Evolutionary conservation across 441 rosid genomes (phyloP), one percentile per base, ranked within the genome.

Genomic region (Lagerstroemia fauriei): DNA sequence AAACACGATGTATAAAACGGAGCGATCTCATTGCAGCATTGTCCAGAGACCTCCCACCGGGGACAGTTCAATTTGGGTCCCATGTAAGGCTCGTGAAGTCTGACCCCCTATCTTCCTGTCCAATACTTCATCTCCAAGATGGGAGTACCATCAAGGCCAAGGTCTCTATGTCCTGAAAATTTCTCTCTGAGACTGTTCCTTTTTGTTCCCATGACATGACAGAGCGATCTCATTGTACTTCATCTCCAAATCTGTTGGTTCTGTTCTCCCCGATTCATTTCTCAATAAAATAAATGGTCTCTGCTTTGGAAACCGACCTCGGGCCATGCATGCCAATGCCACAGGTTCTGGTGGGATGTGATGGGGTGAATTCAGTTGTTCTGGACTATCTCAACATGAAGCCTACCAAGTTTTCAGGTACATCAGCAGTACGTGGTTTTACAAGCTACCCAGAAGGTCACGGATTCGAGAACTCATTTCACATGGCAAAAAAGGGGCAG

Each of bases 91-190:
- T 63, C 41, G 47, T 76, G 2, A 63, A 76, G 4, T 44, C 44
- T 41, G 78, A 76, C 47, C 78, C 78, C 8, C 29, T 22, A 1
- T 31, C 78, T 31, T 76, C 68, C 9, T 22, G 68, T 76, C 48
- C 65, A 20, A n/a, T 76, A 65, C 65, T 76, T 76, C 78, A 32
- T 56, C 78, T 76, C 47, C 44, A 76, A 14, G 29, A 56, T 14
- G 78, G 78, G 25, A 63, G 68, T 76, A 32, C 68, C 78, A 76
- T 76, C 47, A 76, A 76, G 78, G 78, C 78, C 78, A 76, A 76
- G 78, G 78, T 76, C 22, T 76, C 22, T 57, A 22, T 57, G 24
- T 57, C 63, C 24, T 57, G 63, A 57, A 17, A 18, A 57, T 57
- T 57, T 22, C 25, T 57, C 20, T 38, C 44, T 57, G 25, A 57